Conservation (phyloP, 2,329 filamentous ascomycete genomes). For the Fusarium tanahbumbuense region DNA sequence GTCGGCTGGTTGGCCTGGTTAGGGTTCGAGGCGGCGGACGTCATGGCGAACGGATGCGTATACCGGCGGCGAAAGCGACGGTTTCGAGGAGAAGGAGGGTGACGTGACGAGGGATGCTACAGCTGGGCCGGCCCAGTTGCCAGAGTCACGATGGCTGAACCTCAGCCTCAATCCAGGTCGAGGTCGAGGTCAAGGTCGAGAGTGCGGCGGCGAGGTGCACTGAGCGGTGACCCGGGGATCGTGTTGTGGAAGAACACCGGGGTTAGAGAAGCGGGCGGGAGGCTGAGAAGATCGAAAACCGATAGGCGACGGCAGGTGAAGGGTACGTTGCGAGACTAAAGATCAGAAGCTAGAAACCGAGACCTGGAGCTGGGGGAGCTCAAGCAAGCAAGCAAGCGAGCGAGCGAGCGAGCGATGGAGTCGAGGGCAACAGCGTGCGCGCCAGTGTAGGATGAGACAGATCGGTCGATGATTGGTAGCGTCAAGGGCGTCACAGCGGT, state of each 20-base stretch:
- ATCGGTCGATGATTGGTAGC: constrained; percentile 48
- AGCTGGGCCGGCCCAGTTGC: constrained; percentile 47
- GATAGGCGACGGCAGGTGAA: constrained; percentile 29
- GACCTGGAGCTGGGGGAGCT: constrained; percentile 34
- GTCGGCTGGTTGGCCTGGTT: constrained; percentile 49
- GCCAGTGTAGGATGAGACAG: constrained; percentile 39
- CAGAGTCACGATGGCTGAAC: constrained; percentile 43
- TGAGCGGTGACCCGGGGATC: constrained; percentile 30
- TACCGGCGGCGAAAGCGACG: constrained; percentile 14
- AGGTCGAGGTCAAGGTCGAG: constrained; percentile 28
- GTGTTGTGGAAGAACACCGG: constrained; percentile 20
- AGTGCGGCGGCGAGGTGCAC: constrained; percentile 28
- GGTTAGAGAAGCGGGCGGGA: constrained; percentile 10
- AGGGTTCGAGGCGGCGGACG: constrained; percentile 52
- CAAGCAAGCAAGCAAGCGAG: constrained; percentile 21
- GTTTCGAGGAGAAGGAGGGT: constrained; percentile 14
- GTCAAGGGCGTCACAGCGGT: constrained; percentile 41
- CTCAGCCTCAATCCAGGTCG: constrained; percentile 36
- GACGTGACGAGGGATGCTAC: constrained; percentile 37
- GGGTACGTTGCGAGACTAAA: constrained; percentile 34
- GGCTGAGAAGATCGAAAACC: constrained; percentile 10
- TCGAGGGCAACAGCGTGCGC: constrained; percentile 41
- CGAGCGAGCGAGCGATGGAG: constrained; percentile 35
- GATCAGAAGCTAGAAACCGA: constrained; percentile 34
- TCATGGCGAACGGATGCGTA: constrained; percentile 48